phyloP scores from a whole-genome alignment of 495 filamentous ascomycete genomes.

The Hyaloscypha bicolor region DNA sequence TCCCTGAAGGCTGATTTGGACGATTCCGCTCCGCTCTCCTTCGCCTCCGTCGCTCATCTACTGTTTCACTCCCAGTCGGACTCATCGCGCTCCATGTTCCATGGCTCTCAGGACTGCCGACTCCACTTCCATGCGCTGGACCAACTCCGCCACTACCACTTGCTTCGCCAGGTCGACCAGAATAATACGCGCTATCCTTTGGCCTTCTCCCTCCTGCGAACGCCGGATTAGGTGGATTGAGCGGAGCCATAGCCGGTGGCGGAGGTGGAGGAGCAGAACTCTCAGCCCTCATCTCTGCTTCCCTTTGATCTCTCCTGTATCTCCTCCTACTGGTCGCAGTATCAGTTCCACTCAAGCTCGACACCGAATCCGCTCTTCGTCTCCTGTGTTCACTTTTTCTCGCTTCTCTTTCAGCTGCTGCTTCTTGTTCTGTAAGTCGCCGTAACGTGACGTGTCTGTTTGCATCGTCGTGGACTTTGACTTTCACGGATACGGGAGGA shows the following conservation, averaged over 20 bases:
- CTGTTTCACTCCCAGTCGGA: constrained; percentile 45
- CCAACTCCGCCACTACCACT: constrained; percentile 27
- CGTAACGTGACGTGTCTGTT: constrained; percentile 80
- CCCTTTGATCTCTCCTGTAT: constrained; percentile 46
- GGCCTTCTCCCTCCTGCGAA: constrained; percentile 44
- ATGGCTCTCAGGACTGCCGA: constrained; percentile 44
- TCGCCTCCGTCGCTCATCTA: constrained; percentile 42
- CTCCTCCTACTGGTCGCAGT: constrained; percentile 43
- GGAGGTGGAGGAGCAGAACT: constrained; percentile 36
- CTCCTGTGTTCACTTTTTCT: constrained; percentile 28
- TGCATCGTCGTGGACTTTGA: constrained; percentile 75
- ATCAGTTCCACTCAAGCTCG: constrained; percentile 47
- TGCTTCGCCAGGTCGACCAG: constrained; percentile 41
- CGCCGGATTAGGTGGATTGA: constrained; percentile 50
- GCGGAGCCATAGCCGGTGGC: constrained; percentile 33
- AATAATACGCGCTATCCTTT: constrained; percentile 59
- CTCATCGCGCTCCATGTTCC: constrained; percentile 36
- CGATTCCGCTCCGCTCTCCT: constrained; percentile 49
- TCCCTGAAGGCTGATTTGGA: constrained; percentile 25
- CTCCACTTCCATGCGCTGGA: constrained; percentile 27
- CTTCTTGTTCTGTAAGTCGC: constrained; percentile 77
- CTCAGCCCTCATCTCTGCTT: constrained; percentile 43
- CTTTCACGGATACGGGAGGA: constrained; percentile 74
- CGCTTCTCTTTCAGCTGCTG: constrained; percentile 47
- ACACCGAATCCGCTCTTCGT: constrained; percentile 47